Evolutionary conservation across 441 rosid genomes (phyloP), one percentile per base, ranked within the genome.

Genomic region (Rhodomyrtus psidioides): DNA sequence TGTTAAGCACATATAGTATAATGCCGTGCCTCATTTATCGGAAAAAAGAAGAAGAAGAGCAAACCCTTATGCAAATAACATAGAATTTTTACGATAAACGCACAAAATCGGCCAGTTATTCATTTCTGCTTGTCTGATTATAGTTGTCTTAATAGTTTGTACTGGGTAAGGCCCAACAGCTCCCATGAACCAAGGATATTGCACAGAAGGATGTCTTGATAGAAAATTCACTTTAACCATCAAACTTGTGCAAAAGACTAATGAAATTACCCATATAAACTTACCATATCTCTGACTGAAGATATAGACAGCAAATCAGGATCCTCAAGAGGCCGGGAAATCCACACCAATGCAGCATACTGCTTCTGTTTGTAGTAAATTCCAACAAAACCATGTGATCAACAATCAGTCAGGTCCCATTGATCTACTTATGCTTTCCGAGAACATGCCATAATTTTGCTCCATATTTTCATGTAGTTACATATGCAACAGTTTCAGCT

Each of bases 271-370:
- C 54, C 62, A 84, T 57, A 86, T 55, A 16, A 86, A 60, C 94
- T 89, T 86, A 96, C 99, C 91, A 94, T 84, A 86, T 97, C 98
- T 90, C 92, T 92, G 70, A 91, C 30, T 58, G 94, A 92, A 85
- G 96, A 90, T 74, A 96, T 42, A 53, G 92, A 87, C 86, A 88
- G 86, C 85, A 91, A 24, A 84, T 96, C 99, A 86, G 90, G 86
- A 84, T 93, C 96, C 87, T 93, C 97, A 87, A 96, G 94, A 2
- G 98, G 94, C 55, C 96, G 98, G 84, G 99, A 92, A 87, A 94
- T 93, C 99, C 99, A 97, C 85, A 97, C 98, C 83, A 96, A 88
- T 51, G 99, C 99, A 91, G 92, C 95, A 89, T 97, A 97, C 90
- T 96, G 96, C 92, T 97, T 97, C 99, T 97, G 95, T 91, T 89